Evolutionary conservation across 2,329 filamentous ascomycete genomes (phyloP).

Genomic region (Myrmaecium sp.): DNA sequence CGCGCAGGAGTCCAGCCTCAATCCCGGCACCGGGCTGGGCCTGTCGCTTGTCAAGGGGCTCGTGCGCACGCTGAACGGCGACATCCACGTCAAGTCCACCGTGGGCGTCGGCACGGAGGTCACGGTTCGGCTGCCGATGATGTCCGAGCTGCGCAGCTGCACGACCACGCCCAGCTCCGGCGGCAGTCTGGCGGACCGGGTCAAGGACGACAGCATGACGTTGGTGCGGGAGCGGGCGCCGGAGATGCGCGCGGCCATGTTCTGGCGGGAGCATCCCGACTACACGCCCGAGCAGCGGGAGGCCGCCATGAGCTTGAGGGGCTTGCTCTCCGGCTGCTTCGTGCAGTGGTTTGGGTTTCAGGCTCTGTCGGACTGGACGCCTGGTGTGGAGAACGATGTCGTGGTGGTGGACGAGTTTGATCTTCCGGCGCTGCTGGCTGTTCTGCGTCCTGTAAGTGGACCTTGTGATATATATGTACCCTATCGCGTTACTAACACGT

Average conservation of each 20-base stretch:
- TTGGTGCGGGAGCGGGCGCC: constrained; percentile 4
- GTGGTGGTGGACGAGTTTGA: constrained; percentile 8
- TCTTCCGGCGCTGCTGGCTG: constrained; percentile 4
- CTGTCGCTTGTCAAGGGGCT: constrained; percentile 45
- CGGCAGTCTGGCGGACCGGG: constrained; percentile 6
- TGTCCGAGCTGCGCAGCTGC: constrained; percentile 1
- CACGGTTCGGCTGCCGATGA: constrained; percentile 29
- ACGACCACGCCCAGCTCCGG: constrained; percentile 4
- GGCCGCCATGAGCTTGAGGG: constrained; percentile 1
- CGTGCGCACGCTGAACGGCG: constrained; percentile 41
- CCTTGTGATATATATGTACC: background rate
- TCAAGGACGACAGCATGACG: constrained; percentile 7
- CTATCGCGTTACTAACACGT: background rate
- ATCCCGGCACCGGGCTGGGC: constrained; percentile 46
- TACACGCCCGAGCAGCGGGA: constrained; percentile 1
- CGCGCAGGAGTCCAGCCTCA: constrained; percentile 43
- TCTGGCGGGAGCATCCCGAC: constrained; percentile 3
- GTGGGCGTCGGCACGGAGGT: constrained; percentile 37
- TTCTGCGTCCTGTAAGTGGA: background rate
- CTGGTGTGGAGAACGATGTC: constrained; percentile 4
- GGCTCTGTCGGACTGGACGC: constrained; percentile 4
- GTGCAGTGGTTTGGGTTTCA: constrained; percentile 8
- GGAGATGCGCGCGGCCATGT: constrained; percentile 5
- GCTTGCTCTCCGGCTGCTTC: constrained; percentile 7
- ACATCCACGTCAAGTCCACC: constrained; percentile 39